Conservation (phyloP, 441 rosid genomes). For the Cnidoscolus chayamansa region DNA sequence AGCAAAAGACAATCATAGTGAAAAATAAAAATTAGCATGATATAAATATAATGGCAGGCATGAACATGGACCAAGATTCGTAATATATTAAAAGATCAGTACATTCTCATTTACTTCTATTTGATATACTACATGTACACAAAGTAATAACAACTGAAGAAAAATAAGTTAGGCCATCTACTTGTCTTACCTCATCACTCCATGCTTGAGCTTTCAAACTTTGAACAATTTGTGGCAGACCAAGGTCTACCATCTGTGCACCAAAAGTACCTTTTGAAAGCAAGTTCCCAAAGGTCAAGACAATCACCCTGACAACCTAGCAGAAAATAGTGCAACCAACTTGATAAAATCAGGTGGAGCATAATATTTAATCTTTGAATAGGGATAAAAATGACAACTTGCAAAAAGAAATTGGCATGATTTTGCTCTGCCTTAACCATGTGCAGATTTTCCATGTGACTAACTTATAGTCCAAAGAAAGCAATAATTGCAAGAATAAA, state of each 20-base stretch:
- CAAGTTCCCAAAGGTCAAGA: slow-evolving; percentile 82
- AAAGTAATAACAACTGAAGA: slow-evolving; percentile 1
- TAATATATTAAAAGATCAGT: not conserved
- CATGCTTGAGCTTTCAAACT: slow-evolving; percentile 94
- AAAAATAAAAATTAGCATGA: not conserved
- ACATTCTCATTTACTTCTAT: not conserved
- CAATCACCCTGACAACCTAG: slow-evolving; percentile 93
- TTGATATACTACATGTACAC: not conserved
- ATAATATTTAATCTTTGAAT: not conserved
- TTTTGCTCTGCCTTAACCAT: slow-evolving; percentile 1
- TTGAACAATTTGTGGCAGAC: slow-evolving; percentile 87
- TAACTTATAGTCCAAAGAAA: not conserved
- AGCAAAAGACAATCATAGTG: not conserved
- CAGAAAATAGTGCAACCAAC: slow-evolving; percentile 24
- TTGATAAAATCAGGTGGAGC: slow-evolving; percentile 20
- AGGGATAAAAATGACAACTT: not conserved
- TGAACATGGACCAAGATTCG: not conserved
- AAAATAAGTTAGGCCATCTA: slow-evolving; percentile 3
- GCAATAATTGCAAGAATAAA: slow-evolving; percentile 1
- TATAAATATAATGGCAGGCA: not conserved
- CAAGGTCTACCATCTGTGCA: slow-evolving; percentile 97
- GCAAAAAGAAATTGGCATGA: not conserved
- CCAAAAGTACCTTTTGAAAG: slow-evolving; percentile 83
- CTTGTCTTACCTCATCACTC: slow-evolving; percentile 88
- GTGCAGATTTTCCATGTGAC: slow-evolving; percentile 15